phyloP scores from a whole-genome alignment of 352 stramenopile species.

The Phytopythium ostracodes region DNA sequence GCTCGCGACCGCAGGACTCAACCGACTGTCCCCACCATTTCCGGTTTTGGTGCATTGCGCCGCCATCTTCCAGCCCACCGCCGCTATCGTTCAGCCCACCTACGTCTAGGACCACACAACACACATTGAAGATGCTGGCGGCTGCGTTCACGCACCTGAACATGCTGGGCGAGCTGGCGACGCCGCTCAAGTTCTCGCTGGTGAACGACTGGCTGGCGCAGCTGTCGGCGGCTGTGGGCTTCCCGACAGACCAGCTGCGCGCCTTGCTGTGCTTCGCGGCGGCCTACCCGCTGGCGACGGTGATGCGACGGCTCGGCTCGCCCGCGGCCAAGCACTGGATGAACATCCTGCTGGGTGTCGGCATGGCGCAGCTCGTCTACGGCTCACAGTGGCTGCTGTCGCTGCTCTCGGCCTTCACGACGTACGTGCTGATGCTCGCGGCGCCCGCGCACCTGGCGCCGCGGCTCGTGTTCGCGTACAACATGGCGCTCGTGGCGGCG shows the following conservation, averaged over 20 bases:
- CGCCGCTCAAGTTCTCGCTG: slow-evolving; percentile 46
- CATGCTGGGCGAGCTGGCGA: slow-evolving; percentile 48
- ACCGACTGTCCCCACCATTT: background rate
- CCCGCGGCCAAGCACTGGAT: slow-evolving; percentile 90
- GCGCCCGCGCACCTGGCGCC: slow-evolving; percentile 49
- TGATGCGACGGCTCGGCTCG: slow-evolving; percentile 86
- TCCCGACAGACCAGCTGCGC: slow-evolving; percentile 58
- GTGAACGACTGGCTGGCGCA: slow-evolving; percentile 41
- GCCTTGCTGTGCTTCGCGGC: slow-evolving; percentile 91
- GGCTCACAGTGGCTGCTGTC: slow-evolving; percentile 94
- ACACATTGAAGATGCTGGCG: background rate
- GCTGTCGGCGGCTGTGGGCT: slow-evolving; percentile 33
- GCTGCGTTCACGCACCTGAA: slow-evolving; percentile 12
- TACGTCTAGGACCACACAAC: too few species aligned
- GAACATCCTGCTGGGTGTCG: slow-evolving; percentile 89
- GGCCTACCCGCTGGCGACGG: slow-evolving; percentile 91
- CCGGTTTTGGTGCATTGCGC: background rate
- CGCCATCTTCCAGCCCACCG: too few species aligned
- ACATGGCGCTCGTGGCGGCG: slow-evolving; percentile 91
- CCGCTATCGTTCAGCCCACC: too few species aligned
- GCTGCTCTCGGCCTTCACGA: slow-evolving; percentile 86
- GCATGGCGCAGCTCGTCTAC: slow-evolving; percentile 93
- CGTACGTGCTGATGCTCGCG: slow-evolving; percentile 87
- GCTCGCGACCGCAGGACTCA: background rate
- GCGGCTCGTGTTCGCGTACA: slow-evolving; percentile 91